Base-by-base conservation (phyloP, 192 early-diverging fungal species). In the Funneliformis geosporum region DNA sequence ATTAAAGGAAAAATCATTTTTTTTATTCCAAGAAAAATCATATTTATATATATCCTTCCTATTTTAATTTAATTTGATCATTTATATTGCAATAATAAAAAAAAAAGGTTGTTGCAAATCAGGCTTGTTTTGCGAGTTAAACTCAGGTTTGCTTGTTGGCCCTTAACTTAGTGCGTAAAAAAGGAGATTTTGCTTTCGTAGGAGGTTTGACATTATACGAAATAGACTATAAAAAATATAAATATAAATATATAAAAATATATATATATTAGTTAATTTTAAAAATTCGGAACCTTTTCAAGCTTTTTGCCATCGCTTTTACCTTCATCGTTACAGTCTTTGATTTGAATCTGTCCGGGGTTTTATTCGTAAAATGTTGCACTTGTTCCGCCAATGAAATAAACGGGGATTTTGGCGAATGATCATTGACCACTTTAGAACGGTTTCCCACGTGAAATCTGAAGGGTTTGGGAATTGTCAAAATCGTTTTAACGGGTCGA, bases 331-430 rank as follows among this genome's bases (percentile, higher is more conserved):
- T 23, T 60, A 75, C 59, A 42, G 62, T 9, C 10, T 75, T 60
- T 62, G 74, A 75, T 62, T 75, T 75, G 42, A 61, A 75, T 39
- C 74, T 75, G 9, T 75, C 74, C 8, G 74, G 74, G 7, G 74
- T 64, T 43, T 61, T 75, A 11, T 75, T 39, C 40, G 62, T 12
- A 39, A 75, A 75, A 5, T 61, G 18, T 61, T 62, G 60, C 11
- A 75, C 2, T 43, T 60, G 25, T 7, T 33, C 50, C 4, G 74
- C 74, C 39, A 75, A 25, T 40, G 74, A 60, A 60, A 75, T 62
- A 25, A 42, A 61, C 27, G 70, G 70, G 28, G 70, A 72, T 27
- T 25, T 46, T 21, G 73, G 23, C 16, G 25, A 50, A 33, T 55
- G 11, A 21, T 55, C 14, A 25, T 55, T 46, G 4, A 28, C 27